Conservation (phyloP, 2,329 filamentous ascomycete genomes). For the Calonectria henricotiae region DNA sequence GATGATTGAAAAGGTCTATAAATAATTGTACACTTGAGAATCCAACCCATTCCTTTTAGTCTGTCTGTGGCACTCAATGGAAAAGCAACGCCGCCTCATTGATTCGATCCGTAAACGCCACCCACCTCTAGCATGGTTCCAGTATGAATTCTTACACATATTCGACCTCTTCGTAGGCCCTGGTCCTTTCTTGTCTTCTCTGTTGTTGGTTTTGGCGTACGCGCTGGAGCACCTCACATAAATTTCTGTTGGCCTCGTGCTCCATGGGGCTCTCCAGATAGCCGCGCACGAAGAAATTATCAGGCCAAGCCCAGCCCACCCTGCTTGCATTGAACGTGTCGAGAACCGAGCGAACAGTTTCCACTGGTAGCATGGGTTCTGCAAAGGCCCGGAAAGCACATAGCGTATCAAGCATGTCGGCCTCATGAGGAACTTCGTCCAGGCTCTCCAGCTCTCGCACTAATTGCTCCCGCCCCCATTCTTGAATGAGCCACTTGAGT, state of each 20-base stretch:
- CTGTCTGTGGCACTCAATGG: slow-evolving; percentile 5
- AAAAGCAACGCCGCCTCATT: slow-evolving; percentile 26
- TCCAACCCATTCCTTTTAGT: slow-evolving; percentile 19
- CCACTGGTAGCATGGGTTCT: slow-evolving; percentile 59
- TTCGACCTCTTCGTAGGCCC: slow-evolving; percentile 23
- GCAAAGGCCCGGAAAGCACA: slow-evolving; percentile 68
- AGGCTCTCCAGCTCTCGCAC: slow-evolving; percentile 58
- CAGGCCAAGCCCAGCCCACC: slow-evolving; percentile 60
- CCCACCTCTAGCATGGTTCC: slow-evolving; percentile 13
- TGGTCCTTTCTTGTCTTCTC: slow-evolving; percentile 30
- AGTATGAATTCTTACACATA: slow-evolving; percentile 11
- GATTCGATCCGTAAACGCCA: slow-evolving; percentile 37
- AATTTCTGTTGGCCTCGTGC: slow-evolving; percentile 48
- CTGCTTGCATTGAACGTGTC: slow-evolving; percentile 48
- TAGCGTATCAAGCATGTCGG: slow-evolving; percentile 59
- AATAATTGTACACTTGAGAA: slow-evolving; percentile 32
- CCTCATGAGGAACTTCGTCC: slow-evolving; percentile 55
- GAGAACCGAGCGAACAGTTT: slow-evolving; percentile 55
- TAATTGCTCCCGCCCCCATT: slow-evolving; percentile 60
- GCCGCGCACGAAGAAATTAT: slow-evolving; percentile 55
- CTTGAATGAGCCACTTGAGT: slow-evolving; percentile 72
- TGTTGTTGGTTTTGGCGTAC: slow-evolving; percentile 34
- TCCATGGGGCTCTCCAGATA: slow-evolving; percentile 53
- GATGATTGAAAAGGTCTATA: slow-evolving; percentile 21
- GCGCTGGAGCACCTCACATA: slow-evolving; percentile 51